Evolutionary conservation across 2,329 filamentous ascomycete genomes (phyloP).

Genomic region (Penicillium olsonii): DNA sequence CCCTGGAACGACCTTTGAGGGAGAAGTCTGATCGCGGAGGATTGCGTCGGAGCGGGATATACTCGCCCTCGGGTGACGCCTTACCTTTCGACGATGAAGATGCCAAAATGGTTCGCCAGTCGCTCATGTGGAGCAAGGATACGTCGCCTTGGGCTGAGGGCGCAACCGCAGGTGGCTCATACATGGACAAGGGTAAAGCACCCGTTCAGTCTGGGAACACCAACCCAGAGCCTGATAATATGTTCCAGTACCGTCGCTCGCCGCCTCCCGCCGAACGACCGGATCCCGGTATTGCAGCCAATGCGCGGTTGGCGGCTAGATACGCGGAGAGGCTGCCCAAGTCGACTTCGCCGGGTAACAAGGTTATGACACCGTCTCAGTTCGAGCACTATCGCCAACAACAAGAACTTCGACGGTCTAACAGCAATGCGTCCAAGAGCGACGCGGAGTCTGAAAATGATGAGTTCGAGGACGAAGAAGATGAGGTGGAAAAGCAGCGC

Average conservation of each 20-base stretch:
- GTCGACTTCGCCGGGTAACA: conserved; percentile 54
- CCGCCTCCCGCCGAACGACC: conserved; percentile 17
- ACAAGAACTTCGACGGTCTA: conserved; percentile 67
- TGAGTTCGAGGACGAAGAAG: conserved; percentile 74
- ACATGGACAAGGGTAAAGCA: conserved; percentile 27
- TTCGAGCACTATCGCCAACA: conserved; percentile 77
- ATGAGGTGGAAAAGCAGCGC: conserved; percentile 74
- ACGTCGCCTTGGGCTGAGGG: conserved; percentile 26
- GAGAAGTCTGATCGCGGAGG: conserved; percentile 23
- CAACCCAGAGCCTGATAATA: conserved; percentile 15
- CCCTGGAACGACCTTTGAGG: conserved; percentile 29
- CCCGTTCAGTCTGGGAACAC: conserved; percentile 11
- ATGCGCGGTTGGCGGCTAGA: conserved; percentile 48
- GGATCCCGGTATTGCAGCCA: conserved; percentile 41
- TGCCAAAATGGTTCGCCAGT: conserved; percentile 40
- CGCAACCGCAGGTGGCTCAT: conserved; percentile 27
- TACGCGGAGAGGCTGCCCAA: conserved; percentile 43
- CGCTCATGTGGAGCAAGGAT: conserved; percentile 31
- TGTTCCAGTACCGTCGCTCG: conserved; percentile 16
- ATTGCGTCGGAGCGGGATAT: conserved; percentile 35
- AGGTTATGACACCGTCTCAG: conserved; percentile 87
- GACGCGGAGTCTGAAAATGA: conserved; percentile 59
- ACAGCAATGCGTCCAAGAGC: conserved; percentile 49
- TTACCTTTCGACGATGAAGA: conserved; percentile 41
- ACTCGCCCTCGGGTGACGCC: conserved; percentile 28